Base-by-base conservation (phyloP, 2,329 filamentous ascomycete species). In the Trichoderma sp. region DNA sequence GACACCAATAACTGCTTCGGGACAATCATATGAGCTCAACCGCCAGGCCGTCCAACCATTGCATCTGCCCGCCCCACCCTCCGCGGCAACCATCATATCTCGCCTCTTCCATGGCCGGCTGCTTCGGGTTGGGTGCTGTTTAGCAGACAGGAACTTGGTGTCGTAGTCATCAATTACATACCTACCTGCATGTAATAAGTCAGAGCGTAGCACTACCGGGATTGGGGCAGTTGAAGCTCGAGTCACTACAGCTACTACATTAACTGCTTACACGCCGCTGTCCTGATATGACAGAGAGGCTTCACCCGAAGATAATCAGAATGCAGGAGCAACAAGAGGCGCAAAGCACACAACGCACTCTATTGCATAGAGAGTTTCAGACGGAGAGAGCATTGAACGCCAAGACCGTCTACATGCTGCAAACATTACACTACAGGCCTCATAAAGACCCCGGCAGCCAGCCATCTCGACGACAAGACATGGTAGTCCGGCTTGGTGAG, bases 51-150 rank as follows among this genome's bases (percentile, higher is more conserved):
- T 30, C 30, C 30, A 9, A 30, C 30, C 52, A 43, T 57, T 24
- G 19, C 17, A 21, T 57, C 55, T 44, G 24, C 24, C 26, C 10
- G 55, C 43, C 55, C 43, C 55, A 47, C 55, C 43, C 12, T 9
- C 39, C 17, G 6, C 48, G 26, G 14, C 26, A n/a, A 34, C 14
- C 26, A 17, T 50, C 10, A 50, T 28, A 52, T 34, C 14, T 52
- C 48, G 48, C 48, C 52, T 48, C 43, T 58, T 26, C 54, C 54
- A 43, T 45, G 21, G 28, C 43, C 55, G 55, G 55, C 55, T 47
- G 43, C 55, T 12, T 47, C 55, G 55, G 55, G 43, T 30, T 56
- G 54, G 14, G 39, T 28, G 24, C 51, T 30, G 41, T 12, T 39
- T 9, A 39, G 10, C 34, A 39, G 12, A 39, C 34, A 9, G 34